Base-by-base conservation (phyloP, 2,329 filamentous ascomycete genomes). In the Colletotrichum sp. region DNA sequence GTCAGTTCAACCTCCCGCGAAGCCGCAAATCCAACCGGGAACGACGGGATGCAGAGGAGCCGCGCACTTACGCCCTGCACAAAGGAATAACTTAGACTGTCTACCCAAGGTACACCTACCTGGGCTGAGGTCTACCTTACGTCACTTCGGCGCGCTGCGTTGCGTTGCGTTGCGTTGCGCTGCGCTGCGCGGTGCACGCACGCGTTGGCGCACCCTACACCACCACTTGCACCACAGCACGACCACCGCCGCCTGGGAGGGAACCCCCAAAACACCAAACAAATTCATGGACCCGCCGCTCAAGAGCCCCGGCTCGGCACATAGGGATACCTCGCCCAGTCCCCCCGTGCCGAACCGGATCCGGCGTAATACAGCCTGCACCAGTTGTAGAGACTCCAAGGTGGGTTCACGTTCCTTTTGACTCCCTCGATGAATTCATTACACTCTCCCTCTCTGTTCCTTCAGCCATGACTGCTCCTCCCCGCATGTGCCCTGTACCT, bases 311-410 rank as follows among this genome's bases (percentile, higher is more conserved):
- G 32, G 64, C 59, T 76, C 74, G 70, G 71, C 48, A 65, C 64
- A 65, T 30, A 63, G 71, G 34, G 70, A 74, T 30, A 22, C 74
- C 34, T 75, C 75, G 16, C 68, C 73, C 36, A 72, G 64, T 13
- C 65, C 72, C 36, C 75, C 72, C 13, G 68, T 72, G 75, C 76
- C 80, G 72, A 79, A 78, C 30, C 78, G 80, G 44, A 82, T 82
- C 76, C 78, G 81, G 73, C 79, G 81, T 9, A 82, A 82, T 70
- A 82, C 81, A n/a, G 81, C 81, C 30, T 83, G 81, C 63, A 81
- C 82, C 27, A 78, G 80, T 71, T 83, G 81, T 76, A 80, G 81
- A 34, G 81, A 83, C 72, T 81, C 85, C 71, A 86, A 86, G 81
- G 85, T 85, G 77, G 80, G 81, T 75, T 69, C 36, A 34, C 30